Conservation (phyloP, 305 asterid species). For the Fraxinus ornus region DNA sequence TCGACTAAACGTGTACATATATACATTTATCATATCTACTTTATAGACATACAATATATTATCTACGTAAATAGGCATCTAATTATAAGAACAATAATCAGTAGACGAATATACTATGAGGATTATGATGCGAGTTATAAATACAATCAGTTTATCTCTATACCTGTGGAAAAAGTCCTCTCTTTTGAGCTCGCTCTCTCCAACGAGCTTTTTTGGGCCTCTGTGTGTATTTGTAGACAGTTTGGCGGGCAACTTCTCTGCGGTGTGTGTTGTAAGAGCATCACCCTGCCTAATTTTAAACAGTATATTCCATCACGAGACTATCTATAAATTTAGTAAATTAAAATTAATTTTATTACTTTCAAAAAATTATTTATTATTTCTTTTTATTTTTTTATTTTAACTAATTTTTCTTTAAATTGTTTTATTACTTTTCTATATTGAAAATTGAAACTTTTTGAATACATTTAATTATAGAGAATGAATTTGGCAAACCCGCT, state of each 20-base stretch:
- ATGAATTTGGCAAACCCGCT: too few species aligned
- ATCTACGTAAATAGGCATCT: conserved; percentile 9
- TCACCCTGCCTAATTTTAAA: too few species aligned
- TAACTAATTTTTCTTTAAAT: too few species aligned
- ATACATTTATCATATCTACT: conserved; percentile 3
- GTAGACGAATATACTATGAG: not conserved
- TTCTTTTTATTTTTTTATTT: too few species aligned
- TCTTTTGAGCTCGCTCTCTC: conserved; percentile 14
- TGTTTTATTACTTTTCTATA: too few species aligned
- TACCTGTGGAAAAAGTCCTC: conserved; percentile 41
- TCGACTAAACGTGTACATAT: not conserved
- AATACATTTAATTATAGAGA: too few species aligned
- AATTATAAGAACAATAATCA: not conserved
- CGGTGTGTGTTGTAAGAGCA: not conserved
- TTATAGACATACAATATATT: conserved; percentile 1
- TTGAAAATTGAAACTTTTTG: too few species aligned
- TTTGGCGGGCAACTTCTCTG: conserved; percentile 19
- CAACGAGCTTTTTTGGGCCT: conserved; percentile 38
- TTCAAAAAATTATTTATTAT: too few species aligned
- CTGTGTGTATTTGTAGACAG: conserved; percentile 28
- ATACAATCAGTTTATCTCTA: conserved; percentile 5
- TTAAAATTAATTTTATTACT: too few species aligned
- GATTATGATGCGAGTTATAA: conserved; percentile 13
- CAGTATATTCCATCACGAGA: too few species aligned
- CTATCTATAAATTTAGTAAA: too few species aligned